Base-by-base conservation (phyloP, 768 basidiomycete species). In the Tephrocybe sp. region DNA sequence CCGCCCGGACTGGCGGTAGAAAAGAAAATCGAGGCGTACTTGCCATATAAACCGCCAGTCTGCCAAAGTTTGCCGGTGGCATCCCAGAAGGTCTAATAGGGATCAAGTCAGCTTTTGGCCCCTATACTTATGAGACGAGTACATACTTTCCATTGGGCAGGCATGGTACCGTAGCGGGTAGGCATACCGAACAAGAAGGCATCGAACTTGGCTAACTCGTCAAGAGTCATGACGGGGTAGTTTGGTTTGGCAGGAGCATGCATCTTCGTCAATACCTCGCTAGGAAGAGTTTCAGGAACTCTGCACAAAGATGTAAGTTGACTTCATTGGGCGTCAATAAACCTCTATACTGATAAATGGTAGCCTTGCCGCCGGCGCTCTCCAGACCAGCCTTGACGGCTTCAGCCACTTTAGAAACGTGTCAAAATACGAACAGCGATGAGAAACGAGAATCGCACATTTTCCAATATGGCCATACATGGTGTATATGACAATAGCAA, bases 161-260 rank as follows among this genome's bases (percentile, higher is more conserved):
- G 81, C 66, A 89, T 84, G 60, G 78, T 83, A 34, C 92, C 92
- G 69, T 80, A 95, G 57, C 92, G 86, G 22, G 87, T 88, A 42
- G 86, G 86, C 51, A 90, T 74, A 49, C 89, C 92, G 43, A 91
- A 74, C 52, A 95, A 57, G 76, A 80, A 84, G 8, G 80, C 91
- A 58, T 95, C 89, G 59, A 76, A 87, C 8, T 73, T 47, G 13
- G 69, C 55, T 39, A 96, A 74, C 12, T 64, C 70, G 1, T 71
- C 65, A 25, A 84, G 76, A 2, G 68, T 72, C 59, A 91, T 72
- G 53, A 89, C 60, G 1, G 91, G 89, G 65, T 90, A 89, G 56
- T 76, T 69, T 40, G 80, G 80, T 64, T 89, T 90, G 18, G 84
- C 66, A 8, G 84, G 80, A 2, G 89, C 89, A 50, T 84, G 68